Evolutionary conservation across 202 grass and related monocot species (phyloP), one percentile per base, ranked within the genome.

Genomic region (Setaria italica): DNA sequence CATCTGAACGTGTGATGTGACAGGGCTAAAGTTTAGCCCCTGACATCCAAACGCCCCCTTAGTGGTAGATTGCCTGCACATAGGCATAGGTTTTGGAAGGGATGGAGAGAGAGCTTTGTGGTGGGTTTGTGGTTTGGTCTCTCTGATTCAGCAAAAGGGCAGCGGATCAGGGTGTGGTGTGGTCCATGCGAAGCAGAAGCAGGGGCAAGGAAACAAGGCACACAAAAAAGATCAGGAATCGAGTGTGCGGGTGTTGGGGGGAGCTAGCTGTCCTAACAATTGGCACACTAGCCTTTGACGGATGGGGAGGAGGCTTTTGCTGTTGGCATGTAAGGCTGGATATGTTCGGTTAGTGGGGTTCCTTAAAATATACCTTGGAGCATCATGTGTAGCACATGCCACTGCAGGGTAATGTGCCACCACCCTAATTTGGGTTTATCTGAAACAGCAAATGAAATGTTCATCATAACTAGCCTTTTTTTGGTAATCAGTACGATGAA

Each of bases 311-410:
- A 80, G 77, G 62, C 43, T 76, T 83, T 83, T 50, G n/a, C 62
- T 80, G 75, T 55, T 84, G 72, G 74, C 72, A 75, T 33, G 50
- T 30, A 45, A 62, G 51, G 80, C 17, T 80, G 76, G 80, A 90
- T 80, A 84, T 90, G 89, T 80, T 87, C 80, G 85, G 80, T 90
- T 84, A 90, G 89, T 84, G 85, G 84, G 88, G 84, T 71, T 87
- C 80, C 84, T 87, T 75, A 54, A 79, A 83, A 90, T 87, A 87
- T 90, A 90, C 79, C 84, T 87, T 90, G 74, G 88, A 83, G 63
- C 81, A 83, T 86, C 77, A 60, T 35, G 15, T 33, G 6, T 78
- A 60, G 66, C 81, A 45, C 77, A 68, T 58, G 33, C 7, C 7
- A 30, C 65, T 78, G 57, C 54, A 82, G 48, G 37, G 25, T 29